Evolutionary conservation across 108 stramenopile genomes (phyloP).

Genomic region (Pseudonitzschia multistriata): DNA sequence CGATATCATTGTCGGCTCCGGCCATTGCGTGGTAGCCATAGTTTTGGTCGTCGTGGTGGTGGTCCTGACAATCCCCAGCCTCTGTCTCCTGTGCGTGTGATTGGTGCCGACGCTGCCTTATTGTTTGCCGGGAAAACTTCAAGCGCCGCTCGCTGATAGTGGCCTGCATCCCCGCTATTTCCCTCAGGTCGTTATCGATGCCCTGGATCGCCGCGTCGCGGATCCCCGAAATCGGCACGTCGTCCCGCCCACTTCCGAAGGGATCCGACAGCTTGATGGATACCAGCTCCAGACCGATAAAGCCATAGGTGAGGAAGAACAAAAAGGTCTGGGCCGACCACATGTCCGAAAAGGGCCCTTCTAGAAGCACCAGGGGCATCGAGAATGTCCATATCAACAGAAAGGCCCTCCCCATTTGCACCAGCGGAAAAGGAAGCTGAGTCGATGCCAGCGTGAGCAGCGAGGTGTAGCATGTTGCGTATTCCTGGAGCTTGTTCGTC

Average conservation of each 20-base stretch:
- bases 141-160: conserved; percentile 14
- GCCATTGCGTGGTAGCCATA: conserved; percentile 8
- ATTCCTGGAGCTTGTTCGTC: conserved; percentile 45
- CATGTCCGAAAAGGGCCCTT: conserved; percentile 17
- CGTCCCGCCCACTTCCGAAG: conserved; percentile 47
- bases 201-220: conserved; percentile 37
- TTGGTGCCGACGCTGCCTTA: background rate
- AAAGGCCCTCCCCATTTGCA: conserved; percentile 65
- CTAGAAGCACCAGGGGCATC: conserved; percentile 43
- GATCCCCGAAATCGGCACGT: conserved; percentile 41
- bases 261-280: conserved; percentile 43
- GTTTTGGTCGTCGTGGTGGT: background rate
- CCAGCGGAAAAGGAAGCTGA: conserved; percentile 57
- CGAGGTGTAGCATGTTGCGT: conserved; percentile 30
- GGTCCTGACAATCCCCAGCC: background rate
- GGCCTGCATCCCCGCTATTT: conserved; percentile 1
- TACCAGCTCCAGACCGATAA: conserved; percentile 58
- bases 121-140: conserved; percentile 1
- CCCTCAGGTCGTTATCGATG: conserved; percentile 36
- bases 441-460: conserved; percentile 43
- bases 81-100: background rate
- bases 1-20: background rate
- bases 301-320: conserved; percentile 64
- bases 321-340: conserved; percentile 31
- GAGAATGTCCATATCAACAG: conserved; percentile 50